These are phyloP conservation scores for Emiliania huxleyi DNA, from an alignment of 78 protist genomes.

Conservation along the genomic window DNA sequence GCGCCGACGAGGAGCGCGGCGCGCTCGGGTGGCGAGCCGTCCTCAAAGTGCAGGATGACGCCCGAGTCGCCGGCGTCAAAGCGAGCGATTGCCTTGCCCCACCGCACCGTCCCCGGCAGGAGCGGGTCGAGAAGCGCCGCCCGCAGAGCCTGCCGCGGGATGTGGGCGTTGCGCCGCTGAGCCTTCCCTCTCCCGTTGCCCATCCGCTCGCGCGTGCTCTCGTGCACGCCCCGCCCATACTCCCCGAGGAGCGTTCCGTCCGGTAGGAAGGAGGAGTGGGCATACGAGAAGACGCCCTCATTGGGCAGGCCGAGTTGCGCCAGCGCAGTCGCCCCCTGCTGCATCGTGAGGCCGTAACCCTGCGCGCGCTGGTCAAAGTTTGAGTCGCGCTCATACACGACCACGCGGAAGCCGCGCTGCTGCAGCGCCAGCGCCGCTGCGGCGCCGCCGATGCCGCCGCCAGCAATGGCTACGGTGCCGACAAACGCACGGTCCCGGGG, in stretches of 20 bases:
- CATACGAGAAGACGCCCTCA: too few species aligned
- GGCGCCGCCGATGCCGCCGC: too few species aligned
- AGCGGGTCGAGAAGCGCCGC: not conserved
- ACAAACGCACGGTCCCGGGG: too few species aligned
- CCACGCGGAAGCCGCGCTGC: not conserved
- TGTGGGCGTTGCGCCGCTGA: not conserved
- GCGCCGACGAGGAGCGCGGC: not conserved
- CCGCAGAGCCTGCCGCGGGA: too few species aligned
- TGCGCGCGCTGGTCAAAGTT: not conserved
- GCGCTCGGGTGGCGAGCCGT: not conserved
- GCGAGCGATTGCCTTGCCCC: not conserved
- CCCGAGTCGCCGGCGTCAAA: too few species aligned
- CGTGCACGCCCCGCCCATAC: too few species aligned
- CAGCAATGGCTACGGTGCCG: too few species aligned
- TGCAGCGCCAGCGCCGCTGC: not conserved
- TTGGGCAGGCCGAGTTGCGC: not conserved
- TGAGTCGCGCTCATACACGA: not conserved
- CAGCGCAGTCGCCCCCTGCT: not conserved
- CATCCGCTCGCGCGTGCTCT: too few species aligned
- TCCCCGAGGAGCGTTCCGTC: too few species aligned
- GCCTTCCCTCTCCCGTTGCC: too few species aligned
- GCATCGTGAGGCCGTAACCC: not conserved
- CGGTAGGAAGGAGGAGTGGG: too few species aligned
- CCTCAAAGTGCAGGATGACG: not conserved
- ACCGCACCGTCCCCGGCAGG: not conserved